Percentiles rank a stretch among this genome's conserved stretches.
Evolutionary conservation across 495 filamentous ascomycete species (phyloP).

Genomic region (Daldinia bambusicola): DNA sequence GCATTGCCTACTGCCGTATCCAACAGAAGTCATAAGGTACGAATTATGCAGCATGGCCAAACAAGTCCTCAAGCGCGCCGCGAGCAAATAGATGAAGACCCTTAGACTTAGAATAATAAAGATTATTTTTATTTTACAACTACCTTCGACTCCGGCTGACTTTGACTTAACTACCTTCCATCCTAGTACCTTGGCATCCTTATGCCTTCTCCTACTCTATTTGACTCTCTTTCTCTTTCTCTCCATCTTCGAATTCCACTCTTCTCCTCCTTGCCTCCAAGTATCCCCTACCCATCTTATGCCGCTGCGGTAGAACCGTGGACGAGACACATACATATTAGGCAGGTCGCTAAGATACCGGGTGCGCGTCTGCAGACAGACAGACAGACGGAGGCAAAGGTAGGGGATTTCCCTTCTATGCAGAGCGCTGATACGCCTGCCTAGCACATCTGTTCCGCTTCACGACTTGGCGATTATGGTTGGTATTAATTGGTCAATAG

Average conservation of each 20-base stretch:
- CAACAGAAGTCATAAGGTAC: too few relatives aligned
- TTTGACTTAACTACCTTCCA: background rate
- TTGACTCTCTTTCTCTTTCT: background rate
- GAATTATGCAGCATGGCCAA: too few relatives aligned
- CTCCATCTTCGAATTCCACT: background rate
- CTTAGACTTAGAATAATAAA: background rate
- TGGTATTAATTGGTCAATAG: conserved; percentile 7
- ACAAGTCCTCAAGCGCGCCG: too few relatives aligned
- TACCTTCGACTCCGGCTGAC: background rate
- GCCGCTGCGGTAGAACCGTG: background rate
- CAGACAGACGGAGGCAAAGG: too few relatives aligned
- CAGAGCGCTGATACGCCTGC: background rate
- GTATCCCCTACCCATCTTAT: background rate
- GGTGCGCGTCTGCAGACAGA: too few relatives aligned
- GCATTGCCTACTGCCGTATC: background rate
- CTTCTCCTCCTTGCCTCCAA: background rate
- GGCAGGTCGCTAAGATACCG: too few relatives aligned
- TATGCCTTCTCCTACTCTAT: background rate
- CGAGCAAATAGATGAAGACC: background rate
- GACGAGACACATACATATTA: background rate
- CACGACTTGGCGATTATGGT: background rate
- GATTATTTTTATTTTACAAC: background rate
- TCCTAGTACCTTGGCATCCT: background rate
- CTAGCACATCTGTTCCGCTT: background rate
- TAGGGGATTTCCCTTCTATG: too few relatives aligned